Evolutionary conservation across 208 protist genomes (phyloP), one percentile per base, ranked within the genome.

Genomic region (Crithidia thermophila): DNA sequence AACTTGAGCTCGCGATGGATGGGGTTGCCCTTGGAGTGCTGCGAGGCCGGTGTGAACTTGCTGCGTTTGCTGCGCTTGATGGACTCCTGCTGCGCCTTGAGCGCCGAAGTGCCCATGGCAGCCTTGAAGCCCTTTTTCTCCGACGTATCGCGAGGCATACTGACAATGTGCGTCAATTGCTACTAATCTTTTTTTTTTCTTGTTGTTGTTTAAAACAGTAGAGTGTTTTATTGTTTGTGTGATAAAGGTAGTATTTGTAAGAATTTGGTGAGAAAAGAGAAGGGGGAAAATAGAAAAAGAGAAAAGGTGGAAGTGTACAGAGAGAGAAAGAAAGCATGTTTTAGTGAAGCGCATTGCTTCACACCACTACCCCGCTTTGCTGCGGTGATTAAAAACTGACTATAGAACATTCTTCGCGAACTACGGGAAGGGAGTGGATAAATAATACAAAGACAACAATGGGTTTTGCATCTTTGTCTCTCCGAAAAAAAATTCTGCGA

Each of bases 1-100:
- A 85, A 94, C 73, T 91, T 93, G n/a, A 97, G 81, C 28, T 75
- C 70, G 30, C 93, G 84, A 55, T 95, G 88, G 46, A 97, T 85
- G 0, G 87, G 86, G 64, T 94, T 95, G 23, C 88, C 88, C 39
- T 87, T 82, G 52, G 84, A 91, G 57, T 91, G 82, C 40, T 86
- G 67, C 20, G 90, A 95, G 16, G 58, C 40, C 1, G 84, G 84
- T 11, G 87, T 91, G 72, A 86, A 95, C 66, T 92, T 88, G 65
- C 87, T 95, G 20, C 77, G 78, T 70, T 93, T 93, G 65, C 81
- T 84, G 49, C 90, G 87, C 67, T 87, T 90, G n/a, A 82, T 53
- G 1, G 81, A 74, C 18, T 66, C 75, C 59, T 81, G 56, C 58
- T 90, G 71, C 21, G 77, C 82, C 72, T 87, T 86, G 39, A 81